Base-by-base conservation (phyloP, 495 filamentous ascomycete genomes). In the Penicillium bovifimosum region DNA sequence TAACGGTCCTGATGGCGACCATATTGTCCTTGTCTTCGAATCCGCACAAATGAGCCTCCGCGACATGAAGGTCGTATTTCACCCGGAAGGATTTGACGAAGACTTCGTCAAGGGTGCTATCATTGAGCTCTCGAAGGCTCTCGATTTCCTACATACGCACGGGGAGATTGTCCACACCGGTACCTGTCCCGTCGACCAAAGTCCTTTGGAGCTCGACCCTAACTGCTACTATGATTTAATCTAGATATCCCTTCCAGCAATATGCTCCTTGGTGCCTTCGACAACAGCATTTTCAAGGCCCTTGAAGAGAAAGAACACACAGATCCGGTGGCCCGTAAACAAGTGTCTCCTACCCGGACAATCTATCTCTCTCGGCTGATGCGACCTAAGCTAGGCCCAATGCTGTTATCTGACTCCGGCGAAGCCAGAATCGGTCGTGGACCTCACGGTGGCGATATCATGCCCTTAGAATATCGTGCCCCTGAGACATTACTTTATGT, bases 121-220 rank as follows among this genome's bases (percentile, higher is more conserved):
- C 49, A 50, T 47, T 14, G 59, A 59, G 42, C 51, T 61, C 42
- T 53, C 63, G 10, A 41, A 59, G 13, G 71, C 65, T 0, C 52
- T 80, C 28, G 70, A 80, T 33, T 77, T 68, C 50, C 46, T 80
- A 3, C 76, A 78, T 57, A 38, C 54, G 9, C 62, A 61, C 0
- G 69, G 65, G 42, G 36, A 69, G 9, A 39, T 72, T 32, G 66
- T 77, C 10, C 76, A 81, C 50, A 75, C 74, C 28, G 78, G 74
- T 54, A 9, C 13, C 44, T 14, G 10, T 20, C 40, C 34, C n/a
- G n/a, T n/a, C n/a, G n/a, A n/a, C n/a, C n/a, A n/a, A n/a, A n/a
- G n/a, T n/a, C n/a, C n/a, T n/a, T n/a, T n/a, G n/a, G n/a, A n/a
- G n/a, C n/a, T n/a, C n/a, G n/a, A n/a, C n/a, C n/a, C n/a, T n/a